Conservation (phyloP, 805 yeast genomes). For the Saturnispora silvae region DNA sequence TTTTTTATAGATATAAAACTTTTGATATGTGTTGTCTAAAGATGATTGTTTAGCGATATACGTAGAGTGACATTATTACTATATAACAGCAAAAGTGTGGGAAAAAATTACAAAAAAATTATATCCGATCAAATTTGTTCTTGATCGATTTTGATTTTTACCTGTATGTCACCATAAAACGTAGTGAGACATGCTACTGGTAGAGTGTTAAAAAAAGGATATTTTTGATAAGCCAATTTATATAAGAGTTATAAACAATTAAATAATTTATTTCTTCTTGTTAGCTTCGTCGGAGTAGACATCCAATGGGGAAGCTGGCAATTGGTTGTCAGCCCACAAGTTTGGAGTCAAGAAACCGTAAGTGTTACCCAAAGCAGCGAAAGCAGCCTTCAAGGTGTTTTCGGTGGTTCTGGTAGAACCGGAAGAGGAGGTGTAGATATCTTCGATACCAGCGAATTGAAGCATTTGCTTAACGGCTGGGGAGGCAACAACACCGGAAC, state of each 20-base stretch:
- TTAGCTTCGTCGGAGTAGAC: conserved; percentile 80
- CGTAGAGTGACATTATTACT: too few relatives aligned
- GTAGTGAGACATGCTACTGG: too few relatives aligned
- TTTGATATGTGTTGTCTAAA: too few relatives aligned
- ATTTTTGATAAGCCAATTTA: not conserved
- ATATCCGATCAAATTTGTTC: too few relatives aligned
- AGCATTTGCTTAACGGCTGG: conserved; percentile 98
- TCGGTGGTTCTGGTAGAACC: conserved; percentile 99
- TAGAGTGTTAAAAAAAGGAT: not conserved
- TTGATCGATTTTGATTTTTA: too few relatives aligned
- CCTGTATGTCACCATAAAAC: too few relatives aligned
- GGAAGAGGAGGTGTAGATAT: conserved; percentile 96
- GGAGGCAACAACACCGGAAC: conserved; percentile 99
- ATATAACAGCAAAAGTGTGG: too few relatives aligned
- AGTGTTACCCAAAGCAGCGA: conserved; percentile 99
- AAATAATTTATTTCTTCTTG: conserved; percentile 55
- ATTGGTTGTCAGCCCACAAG: conserved; percentile 86
- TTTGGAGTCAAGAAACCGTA: conserved; percentile 99
- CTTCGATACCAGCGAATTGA: conserved; percentile 99
- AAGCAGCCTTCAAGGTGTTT: conserved; percentile 99
- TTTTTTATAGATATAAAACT: not conserved
- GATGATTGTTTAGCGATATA: too few relatives aligned
- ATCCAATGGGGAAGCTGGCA: conserved; percentile 90
- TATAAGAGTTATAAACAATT: not conserved
- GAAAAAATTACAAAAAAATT: too few relatives aligned